Evolutionary conservation across 495 filamentous ascomycete genomes (phyloP).

Genomic region (Astrocystis sublimbata): DNA sequence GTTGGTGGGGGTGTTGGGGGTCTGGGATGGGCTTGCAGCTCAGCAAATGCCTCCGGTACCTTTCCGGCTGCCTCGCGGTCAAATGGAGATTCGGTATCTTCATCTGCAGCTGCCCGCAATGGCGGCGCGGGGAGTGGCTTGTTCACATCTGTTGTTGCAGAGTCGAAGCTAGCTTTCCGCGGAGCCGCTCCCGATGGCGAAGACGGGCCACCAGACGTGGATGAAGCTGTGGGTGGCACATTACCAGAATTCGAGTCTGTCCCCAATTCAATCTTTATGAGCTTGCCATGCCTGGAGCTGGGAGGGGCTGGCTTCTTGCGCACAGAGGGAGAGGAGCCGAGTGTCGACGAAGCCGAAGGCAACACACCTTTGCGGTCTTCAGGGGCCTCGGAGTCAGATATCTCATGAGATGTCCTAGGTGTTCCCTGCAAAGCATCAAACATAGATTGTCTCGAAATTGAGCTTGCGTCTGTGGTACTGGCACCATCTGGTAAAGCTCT

Average conservation of each 20-base stretch:
- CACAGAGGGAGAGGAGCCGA: conserved; percentile 23
- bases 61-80: conserved; percentile 50
- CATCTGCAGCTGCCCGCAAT: conserved; percentile 41
- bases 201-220: conserved; percentile 25
- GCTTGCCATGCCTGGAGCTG: conserved; percentile 66
- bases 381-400: conserved; percentile 41
- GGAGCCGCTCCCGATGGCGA: conserved; percentile 29
- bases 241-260: conserved; percentile 26
- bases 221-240: conserved; percentile 22
- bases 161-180: conserved; percentile 23
- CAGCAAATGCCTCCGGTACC: conserved; percentile 38
- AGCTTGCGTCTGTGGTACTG: conserved; percentile 50
- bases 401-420: conserved; percentile 50
- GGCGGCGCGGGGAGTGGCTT: conserved; percentile 50
- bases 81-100: conserved; percentile 42
- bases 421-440: conserved; percentile 45
- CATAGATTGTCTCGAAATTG: conserved; percentile 49
- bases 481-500: conserved; percentile 38
- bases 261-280: conserved; percentile 52
- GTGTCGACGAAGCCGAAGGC: conserved; percentile 35
- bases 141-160: conserved; percentile 45
- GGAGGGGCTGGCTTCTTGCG: conserved; percentile 56
- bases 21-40: conserved; percentile 29
- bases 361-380: conserved; percentile 37
- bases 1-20: conserved; percentile 33